phyloP scores from a whole-genome alignment of 2,329 filamentous ascomycete genomes.

The Penicillium sp. region DNA sequence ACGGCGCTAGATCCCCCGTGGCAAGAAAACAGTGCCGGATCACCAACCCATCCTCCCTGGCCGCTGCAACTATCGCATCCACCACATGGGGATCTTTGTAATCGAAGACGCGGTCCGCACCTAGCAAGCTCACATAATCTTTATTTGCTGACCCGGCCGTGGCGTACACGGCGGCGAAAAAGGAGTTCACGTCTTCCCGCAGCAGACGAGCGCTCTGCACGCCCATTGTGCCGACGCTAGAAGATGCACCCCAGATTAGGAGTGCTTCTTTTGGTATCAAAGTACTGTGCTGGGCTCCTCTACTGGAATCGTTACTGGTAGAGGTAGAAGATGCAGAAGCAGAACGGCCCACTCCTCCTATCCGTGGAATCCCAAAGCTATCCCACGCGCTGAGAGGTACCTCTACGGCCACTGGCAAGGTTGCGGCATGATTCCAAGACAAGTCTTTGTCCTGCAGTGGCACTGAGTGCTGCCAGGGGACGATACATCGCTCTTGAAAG shows the following conservation, averaged over 20 bases:
- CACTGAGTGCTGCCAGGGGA: constrained; percentile 41
- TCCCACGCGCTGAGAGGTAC: constrained; percentile 41
- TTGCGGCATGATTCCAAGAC: constrained; percentile 41
- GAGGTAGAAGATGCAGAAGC: constrained; percentile 7
- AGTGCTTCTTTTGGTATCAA: constrained; percentile 29
- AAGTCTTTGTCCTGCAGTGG: constrained; percentile 31
- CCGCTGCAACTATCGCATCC: constrained; percentile 32
- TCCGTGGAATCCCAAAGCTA: constrained; percentile 30
- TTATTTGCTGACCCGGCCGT: constrained; percentile 34
- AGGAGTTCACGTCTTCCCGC: constrained; percentile 28
- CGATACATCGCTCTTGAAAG: constrained; percentile 43
- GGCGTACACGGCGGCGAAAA: constrained; percentile 41
- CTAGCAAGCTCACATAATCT: constrained; percentile 28
- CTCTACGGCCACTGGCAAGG: constrained; percentile 36
- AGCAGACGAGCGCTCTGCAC: constrained; percentile 39
- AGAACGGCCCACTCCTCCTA: constrained; percentile 10
- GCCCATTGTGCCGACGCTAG: constrained; percentile 45
- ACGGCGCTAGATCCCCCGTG: constrained; percentile 31
- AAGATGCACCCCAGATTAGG: constrained; percentile 45
- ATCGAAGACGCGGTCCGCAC: constrained; percentile 40
- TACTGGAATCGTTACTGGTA: neutral
- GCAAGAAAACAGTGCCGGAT: constrained; percentile 44
- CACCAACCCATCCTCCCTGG: constrained; percentile 32
- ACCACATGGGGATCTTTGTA: constrained; percentile 30
- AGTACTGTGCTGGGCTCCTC: neutral